Base-by-base conservation (phyloP, 164 flowering plant genomes). In the Sedum album region DNA sequence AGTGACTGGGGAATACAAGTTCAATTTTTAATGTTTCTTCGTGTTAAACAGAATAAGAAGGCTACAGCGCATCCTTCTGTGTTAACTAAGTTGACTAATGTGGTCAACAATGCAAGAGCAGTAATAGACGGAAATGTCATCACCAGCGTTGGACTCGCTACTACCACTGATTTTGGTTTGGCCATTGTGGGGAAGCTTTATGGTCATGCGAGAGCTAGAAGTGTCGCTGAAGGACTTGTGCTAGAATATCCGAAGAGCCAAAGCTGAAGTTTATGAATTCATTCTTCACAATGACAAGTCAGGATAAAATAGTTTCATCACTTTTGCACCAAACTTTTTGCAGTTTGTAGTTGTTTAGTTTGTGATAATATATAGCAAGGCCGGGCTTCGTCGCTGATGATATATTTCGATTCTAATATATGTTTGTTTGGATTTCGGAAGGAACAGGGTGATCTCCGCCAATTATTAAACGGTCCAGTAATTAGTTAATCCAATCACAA, bases 171-270 rank as follows among this genome's bases (percentile, higher is more conserved):
- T 74, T 86, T 91, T 80, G 78, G 90, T 6, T 71, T 94, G 81
- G 86, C 89, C 70, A 86, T 94, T 66, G 91, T 91, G 39, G 75
- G 85, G 76, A 94, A 94, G 76, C 79, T 91, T 55, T 87, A 85
- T 70, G 96, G 96, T 66, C 79, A 87, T 75, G 81, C 84, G 51
- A 86, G 97, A 69, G 93, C 96, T 41, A 87, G 96, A 81, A 86
- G 97, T 79, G 96, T 94, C 5, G 97, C 98, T 10, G 96, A 88
- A 78, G 95, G 90, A 71, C 88, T 91, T 66, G 96, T 91, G 73
- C 83, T 83, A 39, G 87, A 88, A 74, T 91, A 88, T 68, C 84
- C 94, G 30, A 81, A 76, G 74, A 80, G 72, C 70, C 75, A 75
- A 65, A 63, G 41, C 60, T 55, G 23, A 49, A 49, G 55, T 49